phyloP scores from a whole-genome alignment of 768 basidiomycete genomes.

The Amanita thiersii region DNA sequence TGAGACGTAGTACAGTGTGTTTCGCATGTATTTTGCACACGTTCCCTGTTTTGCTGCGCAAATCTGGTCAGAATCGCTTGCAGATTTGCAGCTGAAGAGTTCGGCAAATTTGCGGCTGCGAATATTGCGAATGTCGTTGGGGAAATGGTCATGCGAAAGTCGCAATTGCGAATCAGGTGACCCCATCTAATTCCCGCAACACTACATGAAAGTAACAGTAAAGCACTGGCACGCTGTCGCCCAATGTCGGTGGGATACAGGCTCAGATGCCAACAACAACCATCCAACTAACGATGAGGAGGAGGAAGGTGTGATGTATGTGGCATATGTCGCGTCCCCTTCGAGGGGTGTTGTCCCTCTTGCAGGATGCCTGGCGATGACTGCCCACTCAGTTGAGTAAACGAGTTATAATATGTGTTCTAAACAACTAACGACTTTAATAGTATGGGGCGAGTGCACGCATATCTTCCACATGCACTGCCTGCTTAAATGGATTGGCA shows the following conservation, averaged over 20 bases:
- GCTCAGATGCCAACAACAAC: conserved; percentile 20
- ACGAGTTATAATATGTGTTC: conserved; percentile 17
- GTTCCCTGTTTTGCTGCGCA: too few species aligned
- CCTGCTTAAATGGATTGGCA: conserved; percentile 91
- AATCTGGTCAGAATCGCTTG: neutral
- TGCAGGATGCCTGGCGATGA: conserved; percentile 98
- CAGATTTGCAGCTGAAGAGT: neutral
- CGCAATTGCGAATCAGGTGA: neutral
- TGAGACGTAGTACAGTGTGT: neutral
- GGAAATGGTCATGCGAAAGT: neutral
- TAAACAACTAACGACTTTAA: too few species aligned
- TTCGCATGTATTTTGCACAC: too few species aligned
- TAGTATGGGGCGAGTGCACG: conserved; percentile 97
- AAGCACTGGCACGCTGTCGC: conserved; percentile 88
- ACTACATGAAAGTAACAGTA: conserved; percentile 68
- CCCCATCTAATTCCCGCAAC: neutral
- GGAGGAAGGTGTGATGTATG: conserved; percentile 52
- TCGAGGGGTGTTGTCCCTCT: conserved; percentile 90
- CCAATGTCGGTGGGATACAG: conserved; percentile 79
- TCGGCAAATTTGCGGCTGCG: too few species aligned
- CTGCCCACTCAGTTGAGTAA: conserved; percentile 69
- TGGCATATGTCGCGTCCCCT: conserved; percentile 87
- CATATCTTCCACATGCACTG: conserved; percentile 99
- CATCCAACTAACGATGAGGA: conserved; percentile 29
- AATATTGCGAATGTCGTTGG: too few species aligned